These are phyloP conservation scores for Lobosporangium transversale DNA, from an alignment of 192 early-diverging fungal species.

Conservation along the genomic window DNA sequence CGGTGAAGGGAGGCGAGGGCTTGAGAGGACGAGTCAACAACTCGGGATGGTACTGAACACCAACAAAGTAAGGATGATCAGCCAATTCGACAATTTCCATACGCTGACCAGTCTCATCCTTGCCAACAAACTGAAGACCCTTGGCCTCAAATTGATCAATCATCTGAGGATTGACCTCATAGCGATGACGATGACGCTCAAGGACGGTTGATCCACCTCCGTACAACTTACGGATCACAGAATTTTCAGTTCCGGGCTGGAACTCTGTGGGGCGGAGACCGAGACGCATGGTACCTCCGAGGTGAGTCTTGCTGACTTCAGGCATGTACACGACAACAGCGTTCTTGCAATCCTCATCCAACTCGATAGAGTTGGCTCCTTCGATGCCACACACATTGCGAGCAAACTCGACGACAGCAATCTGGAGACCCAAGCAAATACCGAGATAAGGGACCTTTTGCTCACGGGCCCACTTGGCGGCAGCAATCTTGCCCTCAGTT, in stretches of 20 bases:
- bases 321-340: conserved; percentile 97
- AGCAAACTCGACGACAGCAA: conserved; percentile 96
- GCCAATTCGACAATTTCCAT: conserved; percentile 95
- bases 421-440: conserved; percentile 95
- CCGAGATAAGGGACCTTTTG: conserved; percentile 97
- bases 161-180: conserved; percentile 94
- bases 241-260: conserved; percentile 67
- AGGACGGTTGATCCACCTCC: conserved; percentile 55
- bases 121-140: conserved; percentile 89
- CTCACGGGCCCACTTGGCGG: conserved; percentile 96
- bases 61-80: conserved; percentile 95
- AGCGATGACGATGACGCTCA: conserved; percentile 95
- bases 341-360: conserved; percentile 74
- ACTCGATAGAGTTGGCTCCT: conserved; percentile 87
- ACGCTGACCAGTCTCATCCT: conserved; percentile 93
- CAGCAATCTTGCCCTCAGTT: conserved; percentile 93
- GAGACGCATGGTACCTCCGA: conserved; percentile 97
- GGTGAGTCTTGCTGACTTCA: conserved; percentile 89
- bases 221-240: conserved; percentile 79
- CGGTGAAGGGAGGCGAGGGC: conserved; percentile 92
- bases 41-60: conserved; percentile 97
- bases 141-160: conserved; percentile 78
- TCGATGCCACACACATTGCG: conserved; percentile 86
- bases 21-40: conserved; percentile 92
- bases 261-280: conserved; percentile 84